Base-by-base conservation (phyloP, 129 eudicot species). In the Kitagawia praeruptora region DNA sequence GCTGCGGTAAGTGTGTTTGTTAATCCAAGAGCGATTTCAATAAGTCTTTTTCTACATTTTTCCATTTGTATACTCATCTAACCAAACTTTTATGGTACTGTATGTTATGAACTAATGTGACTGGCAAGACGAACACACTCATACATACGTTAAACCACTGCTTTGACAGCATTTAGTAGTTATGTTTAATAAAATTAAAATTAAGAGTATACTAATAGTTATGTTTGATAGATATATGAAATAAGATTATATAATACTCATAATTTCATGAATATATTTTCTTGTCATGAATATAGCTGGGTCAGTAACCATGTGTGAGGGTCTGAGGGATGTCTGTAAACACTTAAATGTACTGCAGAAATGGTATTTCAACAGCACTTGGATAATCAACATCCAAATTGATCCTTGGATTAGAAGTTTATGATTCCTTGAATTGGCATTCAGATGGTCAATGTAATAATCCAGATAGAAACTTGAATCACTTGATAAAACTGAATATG, bases 1-100 rank as follows among this genome's bases (percentile, higher is more conserved):
- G 98, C 98, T 61, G 98, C 97, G 83, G 98, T 95, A 87, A 46
- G 91, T 79, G 37, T 78, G 54, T 73, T 45, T 23, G 9, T 4
- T 41, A 73, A 54, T 54, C 2, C 63, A 54, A 25, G 25, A 61
- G 69, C 16, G 1, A 2, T 1, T 6, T 61, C 4, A 61, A n/a
- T 58, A 12, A 6, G 46, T 12, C 16, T 73, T 42, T 11, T 10
- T 41, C 77, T 1, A 67, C 39, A 67, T 15, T 31, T 31, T 31
- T 31, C 73, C 3, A 15, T 28, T 28, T 11, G 19, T 66, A 28
- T 14, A 14, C 71, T 67, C 42, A 5, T 31, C 23, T 31, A 34
- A 41, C 40, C 41, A 31, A 13, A 5, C 23, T 27, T 6, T 66
- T 31, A 15, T 13, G 72, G 31, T 66, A 34, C 37, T 34, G 37